These are phyloP conservation scores for Agaricus bisporus DNA, from an alignment of 768 basidiomycete species.

Conservation along the genomic window DNA sequence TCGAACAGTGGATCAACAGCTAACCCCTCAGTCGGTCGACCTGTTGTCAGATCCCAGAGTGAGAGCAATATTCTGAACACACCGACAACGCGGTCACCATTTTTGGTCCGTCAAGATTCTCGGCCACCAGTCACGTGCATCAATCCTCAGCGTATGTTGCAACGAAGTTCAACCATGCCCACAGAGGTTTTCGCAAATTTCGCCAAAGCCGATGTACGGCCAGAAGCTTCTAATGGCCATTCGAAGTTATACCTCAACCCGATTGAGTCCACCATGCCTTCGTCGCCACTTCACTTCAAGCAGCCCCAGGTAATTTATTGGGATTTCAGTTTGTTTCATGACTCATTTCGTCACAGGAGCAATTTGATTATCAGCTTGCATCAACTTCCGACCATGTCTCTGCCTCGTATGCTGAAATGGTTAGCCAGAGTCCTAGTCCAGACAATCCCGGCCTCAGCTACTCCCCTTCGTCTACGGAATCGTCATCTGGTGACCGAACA, in stretches of 20 bases:
- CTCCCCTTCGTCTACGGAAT: slow-evolving; percentile 57
- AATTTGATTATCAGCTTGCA: not conserved
- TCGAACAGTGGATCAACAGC: slow-evolving; percentile 17
- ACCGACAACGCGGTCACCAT: slow-evolving; percentile 17
- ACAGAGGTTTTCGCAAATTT: not conserved
- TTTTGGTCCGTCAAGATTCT: slow-evolving; percentile 16
- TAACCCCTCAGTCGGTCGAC: slow-evolving; percentile 21
- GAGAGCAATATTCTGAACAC: slow-evolving; percentile 29
- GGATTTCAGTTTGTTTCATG: not conserved
- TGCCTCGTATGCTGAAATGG: not conserved
- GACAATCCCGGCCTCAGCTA: slow-evolving; percentile 53
- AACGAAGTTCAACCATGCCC: slow-evolving; percentile 22
- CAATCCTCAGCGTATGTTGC: slow-evolving; percentile 20
- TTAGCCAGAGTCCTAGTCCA: slow-evolving; percentile 34
- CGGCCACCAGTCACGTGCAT: not conserved
- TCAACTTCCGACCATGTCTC: not conserved
- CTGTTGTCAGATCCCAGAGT: slow-evolving; percentile 45
- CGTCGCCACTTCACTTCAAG: not conserved
- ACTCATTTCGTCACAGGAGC: slow-evolving; percentile 8
- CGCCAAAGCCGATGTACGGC: not conserved
- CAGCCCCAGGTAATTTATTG: slow-evolving; percentile 4
- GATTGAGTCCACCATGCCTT: too few species aligned
- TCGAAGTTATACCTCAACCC: too few species aligned
- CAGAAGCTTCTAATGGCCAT: too few species aligned
- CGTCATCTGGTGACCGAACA: slow-evolving; percentile 46